Evolutionary conservation across 148 eudicot genomes (phyloP).

Genomic region (Bassia scoparia): DNA sequence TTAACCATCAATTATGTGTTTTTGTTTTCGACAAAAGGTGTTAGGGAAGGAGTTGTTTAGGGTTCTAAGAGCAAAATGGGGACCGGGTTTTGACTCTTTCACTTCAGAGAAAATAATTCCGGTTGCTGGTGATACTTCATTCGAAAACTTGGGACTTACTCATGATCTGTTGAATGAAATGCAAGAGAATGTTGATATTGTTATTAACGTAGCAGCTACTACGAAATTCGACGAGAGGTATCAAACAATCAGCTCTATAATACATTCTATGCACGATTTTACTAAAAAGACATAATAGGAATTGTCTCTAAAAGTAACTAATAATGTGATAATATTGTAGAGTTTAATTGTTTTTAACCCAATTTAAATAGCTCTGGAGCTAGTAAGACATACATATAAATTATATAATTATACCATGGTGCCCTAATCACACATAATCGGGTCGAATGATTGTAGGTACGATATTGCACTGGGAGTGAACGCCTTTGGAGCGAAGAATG

Average conservation of each 20-base stretch:
- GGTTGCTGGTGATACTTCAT: conserved; percentile 23
- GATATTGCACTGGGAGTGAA: conserved; percentile 20
- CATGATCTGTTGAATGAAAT: conserved; percentile 1
- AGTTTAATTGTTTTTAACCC: too few relatives aligned
- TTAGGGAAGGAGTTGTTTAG: conserved; percentile 11
- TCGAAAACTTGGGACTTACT: conserved; percentile 12
- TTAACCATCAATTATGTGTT: neutral
- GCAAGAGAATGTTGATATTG: conserved; percentile 12
- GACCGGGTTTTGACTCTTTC: conserved; percentile 16
- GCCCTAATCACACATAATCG: too few relatives aligned
- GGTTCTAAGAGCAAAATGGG: conserved; percentile 10
- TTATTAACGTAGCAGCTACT: conserved; percentile 24
- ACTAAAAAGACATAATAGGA: too few relatives aligned
- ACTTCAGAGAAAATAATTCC: conserved; percentile 18
- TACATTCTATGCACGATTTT: too few relatives aligned
- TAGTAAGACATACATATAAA: too few relatives aligned
- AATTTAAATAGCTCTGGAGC: too few relatives aligned
- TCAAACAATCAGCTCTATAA: neutral
- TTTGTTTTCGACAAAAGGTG: neutral
- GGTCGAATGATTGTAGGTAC: conserved; percentile 12
- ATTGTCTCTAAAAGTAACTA: too few relatives aligned
- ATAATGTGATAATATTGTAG: too few relatives aligned
- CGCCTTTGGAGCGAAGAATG: conserved; percentile 19
- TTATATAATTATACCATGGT: too few relatives aligned
- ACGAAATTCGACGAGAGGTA: conserved; percentile 30